Evolutionary conservation across 352 stramenopile species (phyloP), one percentile per base, ranked within the genome.

Genomic region (Pythium angustatum): DNA sequence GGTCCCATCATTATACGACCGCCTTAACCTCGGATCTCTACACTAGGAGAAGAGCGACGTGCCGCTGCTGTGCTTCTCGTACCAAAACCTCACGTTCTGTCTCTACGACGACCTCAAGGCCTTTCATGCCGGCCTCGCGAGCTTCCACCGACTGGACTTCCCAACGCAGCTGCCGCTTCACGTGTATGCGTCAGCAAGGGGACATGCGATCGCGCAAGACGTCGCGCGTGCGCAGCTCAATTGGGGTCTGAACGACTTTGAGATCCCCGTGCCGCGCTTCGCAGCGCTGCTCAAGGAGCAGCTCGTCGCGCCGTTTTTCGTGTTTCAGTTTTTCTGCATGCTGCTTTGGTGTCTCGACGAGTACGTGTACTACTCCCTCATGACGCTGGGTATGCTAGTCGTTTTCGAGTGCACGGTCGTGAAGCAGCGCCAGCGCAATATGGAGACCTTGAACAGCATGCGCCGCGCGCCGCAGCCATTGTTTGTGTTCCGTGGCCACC

Each of bases 301-400:
- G 74, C 70, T 97, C 12, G 74, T 98, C 5, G 92, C 94, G 38
- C 96, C 96, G n/a, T 98, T 99, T 62, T 98, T 98, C 69, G 76
- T 99, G 8, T 99, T 99, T 71, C 96, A 99, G 73, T 86, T 86
- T 41, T 93, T 99, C 36, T 99, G 94, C 75, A 96, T 98, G 60
- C 57, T 97, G 24, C 77, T 99, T 24, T 99, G 96, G 96, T 96
- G 78, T 57, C 74, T 99, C 22, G 96, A 99, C 75, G 96, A 99
- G 69, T 99, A 99, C 75, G 98, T 97, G 79, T 96, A 98, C 73
- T 99, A 98, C 73, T 89, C 89, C 2, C 68, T 98, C n/a, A 96
- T 98, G 67, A 99, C 96, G 9, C 81, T 99, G 5, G 63, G 83
- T 19, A 97, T 97, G 75, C 79, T 99, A 10, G 69, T 99, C 15